Conservation (phyloP, 2,329 filamentous ascomycete genomes). For the Aspergillus tubingensis region DNA sequence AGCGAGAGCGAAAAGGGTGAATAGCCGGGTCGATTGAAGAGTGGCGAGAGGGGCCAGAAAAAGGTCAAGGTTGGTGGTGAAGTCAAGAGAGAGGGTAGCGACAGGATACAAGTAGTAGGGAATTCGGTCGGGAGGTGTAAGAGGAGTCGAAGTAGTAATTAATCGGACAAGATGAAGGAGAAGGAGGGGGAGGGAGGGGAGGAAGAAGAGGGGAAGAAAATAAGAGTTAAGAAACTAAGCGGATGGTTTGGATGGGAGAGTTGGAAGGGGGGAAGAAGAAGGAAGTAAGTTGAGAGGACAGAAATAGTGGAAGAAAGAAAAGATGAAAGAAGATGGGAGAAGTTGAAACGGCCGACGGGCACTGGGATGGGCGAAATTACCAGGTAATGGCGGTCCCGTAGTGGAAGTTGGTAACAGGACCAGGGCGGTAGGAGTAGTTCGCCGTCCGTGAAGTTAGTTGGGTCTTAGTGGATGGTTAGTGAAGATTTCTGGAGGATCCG, state of each 20-base stretch:
- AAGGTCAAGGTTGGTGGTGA: slow-evolving; percentile 8
- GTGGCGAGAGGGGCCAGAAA: not conserved
- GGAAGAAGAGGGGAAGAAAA: slow-evolving; percentile 12
- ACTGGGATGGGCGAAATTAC: slow-evolving; percentile 20
- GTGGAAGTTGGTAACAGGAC: not conserved
- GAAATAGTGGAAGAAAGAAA: slow-evolving; percentile 16
- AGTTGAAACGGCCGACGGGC: slow-evolving; percentile 23
- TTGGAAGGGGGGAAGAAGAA: slow-evolving; percentile 13
- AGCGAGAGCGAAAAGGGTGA: not conserved
- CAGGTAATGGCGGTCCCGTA: slow-evolving; percentile 11
- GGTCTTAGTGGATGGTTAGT: slow-evolving; percentile 4
- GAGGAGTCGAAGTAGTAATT: slow-evolving; percentile 4
- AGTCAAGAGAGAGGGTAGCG: slow-evolving; percentile 4
- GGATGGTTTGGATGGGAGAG: slow-evolving; percentile 2
- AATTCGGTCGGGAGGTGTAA: slow-evolving; percentile 9
- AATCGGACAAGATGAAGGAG: not conserved
- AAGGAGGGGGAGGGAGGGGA: slow-evolving; percentile 5
- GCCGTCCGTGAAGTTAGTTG: slow-evolving; percentile 8
- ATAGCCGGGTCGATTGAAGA: not conserved
- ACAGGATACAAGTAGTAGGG: slow-evolving; percentile 10
- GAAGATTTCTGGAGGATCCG: not conserved
- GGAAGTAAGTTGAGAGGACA: not conserved
- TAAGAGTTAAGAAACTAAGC: slow-evolving; percentile 11
- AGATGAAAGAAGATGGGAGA: slow-evolving; percentile 20
- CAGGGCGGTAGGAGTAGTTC: slow-evolving; percentile 7